These are phyloP conservation scores for Solanum tarijense DNA, from an alignment of 257 asterid genomes.

Conservation along the genomic window DNA sequence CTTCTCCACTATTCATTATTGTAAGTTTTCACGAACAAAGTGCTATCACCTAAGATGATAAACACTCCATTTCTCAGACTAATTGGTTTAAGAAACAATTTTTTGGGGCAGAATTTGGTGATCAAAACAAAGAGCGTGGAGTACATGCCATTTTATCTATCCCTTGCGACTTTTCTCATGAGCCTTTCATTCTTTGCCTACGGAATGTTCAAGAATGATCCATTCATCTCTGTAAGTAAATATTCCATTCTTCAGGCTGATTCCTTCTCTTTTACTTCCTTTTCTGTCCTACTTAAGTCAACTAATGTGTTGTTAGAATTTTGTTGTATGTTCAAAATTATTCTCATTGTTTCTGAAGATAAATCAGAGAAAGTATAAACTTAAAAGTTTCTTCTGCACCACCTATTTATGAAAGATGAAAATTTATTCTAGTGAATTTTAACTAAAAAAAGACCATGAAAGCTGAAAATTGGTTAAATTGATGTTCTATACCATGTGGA, in stretches of 20 bases:
- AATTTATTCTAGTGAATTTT: background rate
- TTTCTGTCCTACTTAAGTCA: background rate
- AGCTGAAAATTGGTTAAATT: background rate
- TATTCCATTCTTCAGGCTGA: background rate
- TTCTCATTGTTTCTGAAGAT: background rate
- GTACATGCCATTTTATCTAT: slow-evolving; percentile 87
- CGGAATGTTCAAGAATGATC: slow-evolving; percentile 61
- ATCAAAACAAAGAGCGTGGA: slow-evolving; percentile 75
- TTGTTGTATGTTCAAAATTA: background rate
- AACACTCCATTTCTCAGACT: background rate
- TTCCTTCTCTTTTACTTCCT: background rate
- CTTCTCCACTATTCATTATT: slow-evolving; percentile 72
- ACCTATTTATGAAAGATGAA: background rate
- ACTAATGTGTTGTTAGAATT: background rate
- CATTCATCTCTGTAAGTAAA: slow-evolving; percentile 59
- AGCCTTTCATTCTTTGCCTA: slow-evolving; percentile 71
- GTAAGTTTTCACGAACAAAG: slow-evolving; percentile 31
- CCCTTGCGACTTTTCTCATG: slow-evolving; percentile 82
- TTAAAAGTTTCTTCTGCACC: background rate
- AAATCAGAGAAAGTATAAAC: background rate
- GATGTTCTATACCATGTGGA: background rate
- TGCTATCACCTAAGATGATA: background rate
- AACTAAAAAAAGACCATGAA: background rate
- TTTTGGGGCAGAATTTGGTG: slow-evolving; percentile 59
- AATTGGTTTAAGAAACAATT: background rate